These are phyloP conservation scores for Cryoendolithus antarcticus DNA, from an alignment of 2,329 filamentous ascomycete genomes.

Conservation along the genomic window DNA sequence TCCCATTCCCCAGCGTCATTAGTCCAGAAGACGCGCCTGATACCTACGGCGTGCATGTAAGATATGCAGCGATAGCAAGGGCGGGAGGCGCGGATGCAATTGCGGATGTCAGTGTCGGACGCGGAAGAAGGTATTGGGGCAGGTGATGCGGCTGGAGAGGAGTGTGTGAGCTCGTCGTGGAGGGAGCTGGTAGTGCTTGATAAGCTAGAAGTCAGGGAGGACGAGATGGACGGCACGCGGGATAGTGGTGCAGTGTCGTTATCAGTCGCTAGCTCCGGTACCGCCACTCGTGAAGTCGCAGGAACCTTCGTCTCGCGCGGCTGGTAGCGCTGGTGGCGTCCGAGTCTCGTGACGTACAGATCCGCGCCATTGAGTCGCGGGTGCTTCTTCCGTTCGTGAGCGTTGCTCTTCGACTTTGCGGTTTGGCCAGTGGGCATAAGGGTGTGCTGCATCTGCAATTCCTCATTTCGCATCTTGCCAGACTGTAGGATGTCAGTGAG, in stretches of 20 bases:
- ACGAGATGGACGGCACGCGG: slow-evolving; percentile 8
- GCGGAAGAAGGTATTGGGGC: neutral
- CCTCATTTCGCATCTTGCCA: slow-evolving; percentile 11
- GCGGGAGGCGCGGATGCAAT: slow-evolving; percentile 28
- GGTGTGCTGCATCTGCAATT: slow-evolving; percentile 15
- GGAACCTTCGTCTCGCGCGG: no score
- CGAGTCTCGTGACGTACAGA: slow-evolving; percentile 38
- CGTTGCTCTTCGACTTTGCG: slow-evolving; percentile 10
- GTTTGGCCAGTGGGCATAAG: slow-evolving; percentile 20
- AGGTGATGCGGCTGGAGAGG: slow-evolving; percentile 4
- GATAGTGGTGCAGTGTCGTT: slow-evolving; percentile 5
- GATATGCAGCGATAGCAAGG: slow-evolving; percentile 42
- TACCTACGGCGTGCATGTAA: slow-evolving; percentile 40
- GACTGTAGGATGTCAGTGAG: slow-evolving; percentile 9
- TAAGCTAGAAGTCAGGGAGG: slow-evolving; percentile 2
- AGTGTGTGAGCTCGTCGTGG: slow-evolving; percentile 34
- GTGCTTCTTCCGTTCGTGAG: slow-evolving; percentile 33
- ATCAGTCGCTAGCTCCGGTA: no score
- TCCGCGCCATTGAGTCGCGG: slow-evolving; percentile 38
- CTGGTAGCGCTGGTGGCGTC: slow-evolving; percentile 10
- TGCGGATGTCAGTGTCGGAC: slow-evolving; percentile 8
- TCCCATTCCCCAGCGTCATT: slow-evolving; percentile 38
- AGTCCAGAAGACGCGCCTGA: slow-evolving; percentile 43
- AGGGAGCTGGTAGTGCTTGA: slow-evolving; percentile 25
- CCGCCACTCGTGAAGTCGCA: no score